Evolutionary conservation across 192 early-diverging fungal genomes (phyloP).

Genomic region (Coemansia sp.): DNA sequence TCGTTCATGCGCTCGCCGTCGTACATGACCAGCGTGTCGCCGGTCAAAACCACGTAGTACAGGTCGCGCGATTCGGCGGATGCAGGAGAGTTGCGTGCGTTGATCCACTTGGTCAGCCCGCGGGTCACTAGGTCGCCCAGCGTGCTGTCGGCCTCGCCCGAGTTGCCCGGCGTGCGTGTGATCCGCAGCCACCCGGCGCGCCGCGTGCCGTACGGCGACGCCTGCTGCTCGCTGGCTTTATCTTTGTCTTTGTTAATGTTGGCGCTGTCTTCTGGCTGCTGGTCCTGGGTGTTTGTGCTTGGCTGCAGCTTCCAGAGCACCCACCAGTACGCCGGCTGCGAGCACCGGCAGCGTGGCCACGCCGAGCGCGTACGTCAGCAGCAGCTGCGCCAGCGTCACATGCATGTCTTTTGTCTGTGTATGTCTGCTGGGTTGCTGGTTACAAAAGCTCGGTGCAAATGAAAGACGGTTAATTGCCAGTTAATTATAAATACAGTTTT

Average conservation of each 20-base stretch:
- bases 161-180: constrained; percentile 27
- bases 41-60: constrained; percentile 73
- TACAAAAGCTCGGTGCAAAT: too few relatives aligned
- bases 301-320: constrained; percentile 30
- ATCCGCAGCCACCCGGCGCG: constrained; percentile 51
- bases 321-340: constrained; percentile 14
- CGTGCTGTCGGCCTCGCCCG: constrained; percentile 21
- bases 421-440: neutral
- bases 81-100: too few relatives aligned
- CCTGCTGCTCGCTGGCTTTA: neutral
- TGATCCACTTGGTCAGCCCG: constrained; percentile 44
- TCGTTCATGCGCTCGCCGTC: constrained; percentile 72
- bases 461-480: too few relatives aligned
- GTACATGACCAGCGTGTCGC: constrained; percentile 81
- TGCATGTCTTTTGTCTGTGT: neutral
- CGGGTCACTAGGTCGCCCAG: constrained; percentile 42
- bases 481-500: too few relatives aligned
- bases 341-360: constrained; percentile 37
- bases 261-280: neutral
- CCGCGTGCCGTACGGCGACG: constrained; percentile 39
- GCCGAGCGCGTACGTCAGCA: constrained; percentile 43
- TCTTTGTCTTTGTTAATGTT: neutral
- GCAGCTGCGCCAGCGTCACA: constrained; percentile 18
- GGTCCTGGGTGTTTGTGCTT: neutral
- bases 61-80: too few relatives aligned